Evolutionary conservation across 495 filamentous ascomycete genomes (phyloP).

Genomic region (Evernia prunastri): DNA sequence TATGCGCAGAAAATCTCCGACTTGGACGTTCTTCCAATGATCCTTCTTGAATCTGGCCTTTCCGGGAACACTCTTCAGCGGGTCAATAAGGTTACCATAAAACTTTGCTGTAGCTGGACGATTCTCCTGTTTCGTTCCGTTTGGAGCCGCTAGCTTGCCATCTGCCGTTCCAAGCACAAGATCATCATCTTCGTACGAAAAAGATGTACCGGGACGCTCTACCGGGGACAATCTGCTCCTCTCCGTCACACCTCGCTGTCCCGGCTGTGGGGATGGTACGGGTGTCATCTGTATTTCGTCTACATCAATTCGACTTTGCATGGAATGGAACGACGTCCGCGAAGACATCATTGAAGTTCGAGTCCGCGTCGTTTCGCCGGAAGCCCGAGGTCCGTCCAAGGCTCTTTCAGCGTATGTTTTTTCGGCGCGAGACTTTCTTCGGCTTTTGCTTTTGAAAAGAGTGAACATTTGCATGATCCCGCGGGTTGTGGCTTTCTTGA

Average conservation of each 20-base stretch:
- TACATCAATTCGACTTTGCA: constrained; percentile 32
- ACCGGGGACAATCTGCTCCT: constrained; percentile 29
- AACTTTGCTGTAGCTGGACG: constrained; percentile 36
- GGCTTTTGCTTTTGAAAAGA: constrained; percentile 40
- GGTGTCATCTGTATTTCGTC: constrained; percentile 88
- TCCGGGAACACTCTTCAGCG: constrained; percentile 49
- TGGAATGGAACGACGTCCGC: constrained; percentile 54
- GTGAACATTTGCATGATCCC: constrained; percentile 53
- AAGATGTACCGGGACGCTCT: constrained; percentile 34
- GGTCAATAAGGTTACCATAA: constrained; percentile 61
- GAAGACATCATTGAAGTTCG: constrained; percentile 56
- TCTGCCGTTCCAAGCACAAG: constrained; percentile 8
- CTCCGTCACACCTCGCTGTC: constrained; percentile 28
- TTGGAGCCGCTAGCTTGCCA: constrained; percentile 34
- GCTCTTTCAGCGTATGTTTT: constrained; percentile 41
- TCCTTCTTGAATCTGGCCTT: constrained; percentile 82
- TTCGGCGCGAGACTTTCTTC: constrained; percentile 37
- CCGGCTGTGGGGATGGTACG: constrained; percentile 73
- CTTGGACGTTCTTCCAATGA: constrained; percentile 90
- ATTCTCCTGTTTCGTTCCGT: constrained; percentile 28
- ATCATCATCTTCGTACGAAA: constrained; percentile 23
- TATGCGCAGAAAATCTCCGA: constrained; percentile 93
- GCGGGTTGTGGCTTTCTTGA: constrained; percentile 84
- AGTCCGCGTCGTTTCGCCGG: constrained; percentile 55
- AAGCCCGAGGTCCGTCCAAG: constrained; percentile 51